phyloP scores from a whole-genome alignment of 164 flowering plant species.

The Piper betle region DNA sequence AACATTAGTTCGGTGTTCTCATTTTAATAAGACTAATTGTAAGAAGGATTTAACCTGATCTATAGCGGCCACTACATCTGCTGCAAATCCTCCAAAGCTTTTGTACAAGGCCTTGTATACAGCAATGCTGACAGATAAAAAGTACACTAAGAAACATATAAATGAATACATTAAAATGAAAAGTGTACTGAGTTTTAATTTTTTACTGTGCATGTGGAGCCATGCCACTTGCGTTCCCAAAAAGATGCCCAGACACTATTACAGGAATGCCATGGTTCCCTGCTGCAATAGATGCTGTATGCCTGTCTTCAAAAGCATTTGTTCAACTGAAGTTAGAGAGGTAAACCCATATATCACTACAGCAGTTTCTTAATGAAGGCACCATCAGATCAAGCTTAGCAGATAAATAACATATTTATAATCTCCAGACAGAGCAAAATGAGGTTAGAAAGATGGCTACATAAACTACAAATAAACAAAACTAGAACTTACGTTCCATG shows the following conservation, averaged over 20 bases:
- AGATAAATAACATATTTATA: not conserved
- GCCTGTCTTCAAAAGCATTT: slow-evolving; percentile 35
- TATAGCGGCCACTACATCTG: slow-evolving; percentile 98
- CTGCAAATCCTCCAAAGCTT: slow-evolving; percentile 98
- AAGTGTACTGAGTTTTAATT: not conserved
- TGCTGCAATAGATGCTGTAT: slow-evolving; percentile 85
- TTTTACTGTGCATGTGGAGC: slow-evolving; percentile 94
- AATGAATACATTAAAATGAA: not conserved
- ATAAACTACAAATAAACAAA: not conserved
- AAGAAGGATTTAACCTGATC: slow-evolving; percentile 54
- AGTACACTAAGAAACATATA: slow-evolving; percentile 1
- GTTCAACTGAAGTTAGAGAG: not conserved
- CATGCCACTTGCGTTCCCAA: slow-evolving; percentile 99
- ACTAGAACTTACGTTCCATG: slow-evolving; percentile 83
- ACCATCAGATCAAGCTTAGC: not conserved
- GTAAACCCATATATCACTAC: not conserved
- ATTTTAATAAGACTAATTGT: no score
- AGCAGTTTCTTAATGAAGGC: no score
- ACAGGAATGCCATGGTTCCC: slow-evolving; percentile 95
- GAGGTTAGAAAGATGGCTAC: not conserved
- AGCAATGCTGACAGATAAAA: slow-evolving; percentile 48
- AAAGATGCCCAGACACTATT: slow-evolving; percentile 68
- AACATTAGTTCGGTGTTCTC: not conserved
- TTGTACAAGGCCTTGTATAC: slow-evolving; percentile 94
- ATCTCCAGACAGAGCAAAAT: no score